Conservation (phyloP, 305 asterid species). For the Solanum hybrid region DNA sequence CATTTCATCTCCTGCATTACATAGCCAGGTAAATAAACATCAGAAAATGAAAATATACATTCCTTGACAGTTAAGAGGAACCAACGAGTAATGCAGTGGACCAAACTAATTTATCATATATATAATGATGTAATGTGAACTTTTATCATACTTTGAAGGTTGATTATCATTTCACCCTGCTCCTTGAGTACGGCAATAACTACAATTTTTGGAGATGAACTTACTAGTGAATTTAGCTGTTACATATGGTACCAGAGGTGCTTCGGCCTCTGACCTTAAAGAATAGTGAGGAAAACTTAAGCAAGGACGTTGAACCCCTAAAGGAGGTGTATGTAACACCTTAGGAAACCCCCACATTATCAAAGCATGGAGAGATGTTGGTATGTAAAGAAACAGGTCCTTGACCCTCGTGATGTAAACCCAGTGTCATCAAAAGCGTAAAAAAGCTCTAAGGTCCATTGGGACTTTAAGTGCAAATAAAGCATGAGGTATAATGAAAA, state of each 20-base stretch:
- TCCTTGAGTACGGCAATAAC: not conserved
- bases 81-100: not conserved
- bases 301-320: not conserved
- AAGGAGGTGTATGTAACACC: not conserved
- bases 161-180: not conserved
- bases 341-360: not conserved
- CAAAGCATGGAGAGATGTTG: not conserved
- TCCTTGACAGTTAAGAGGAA: not conserved
- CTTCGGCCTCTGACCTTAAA: not conserved
- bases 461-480: not conserved
- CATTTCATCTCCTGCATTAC: conserved; percentile 85
- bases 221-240: not conserved
- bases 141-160: not conserved
- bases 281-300: not conserved
- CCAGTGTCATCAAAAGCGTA: not conserved
- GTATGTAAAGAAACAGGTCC: not conserved
- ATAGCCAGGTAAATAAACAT: not conserved
- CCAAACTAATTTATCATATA: not conserved
- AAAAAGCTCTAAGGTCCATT: not conserved
- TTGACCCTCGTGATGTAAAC: not conserved
- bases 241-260: not conserved
- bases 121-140: not conserved
- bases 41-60: not conserved
- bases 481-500: not conserved
- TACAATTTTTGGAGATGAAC: not conserved